Evolutionary conservation across 2,329 filamentous ascomycete species (phyloP).

Genomic region (Thelonectria rubi): DNA sequence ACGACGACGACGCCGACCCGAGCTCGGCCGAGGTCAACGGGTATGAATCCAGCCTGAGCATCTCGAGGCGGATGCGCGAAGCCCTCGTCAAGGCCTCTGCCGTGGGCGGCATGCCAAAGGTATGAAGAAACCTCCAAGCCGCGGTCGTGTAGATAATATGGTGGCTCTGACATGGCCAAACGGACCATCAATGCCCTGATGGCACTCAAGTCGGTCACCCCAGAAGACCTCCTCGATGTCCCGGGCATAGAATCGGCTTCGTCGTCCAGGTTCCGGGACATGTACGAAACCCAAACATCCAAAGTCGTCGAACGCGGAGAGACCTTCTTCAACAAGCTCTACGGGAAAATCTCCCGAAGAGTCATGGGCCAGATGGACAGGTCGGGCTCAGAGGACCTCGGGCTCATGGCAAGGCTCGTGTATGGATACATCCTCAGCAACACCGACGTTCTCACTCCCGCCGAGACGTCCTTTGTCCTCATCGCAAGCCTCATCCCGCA

Average conservation of each 20-base stretch:
- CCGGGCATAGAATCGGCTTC: slow-evolving; percentile 14
- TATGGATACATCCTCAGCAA: slow-evolving; percentile 42
- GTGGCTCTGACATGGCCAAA: slow-evolving; percentile 16
- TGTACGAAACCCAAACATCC: slow-evolving; percentile 30
- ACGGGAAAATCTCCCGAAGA: slow-evolving; percentile 39
- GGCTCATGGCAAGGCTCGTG: slow-evolving; percentile 37
- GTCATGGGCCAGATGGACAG: slow-evolving; percentile 41
- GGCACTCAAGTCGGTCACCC: slow-evolving; percentile 36
- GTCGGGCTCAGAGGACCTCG: slow-evolving; percentile 39
- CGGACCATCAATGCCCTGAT: slow-evolving; percentile 40
- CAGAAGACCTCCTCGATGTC: slow-evolving; percentile 36
- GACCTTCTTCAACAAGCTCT: slow-evolving; percentile 36
- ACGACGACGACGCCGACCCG: slow-evolving; percentile 8
- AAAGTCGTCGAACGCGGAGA: slow-evolving; percentile 35
- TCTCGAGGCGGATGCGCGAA: slow-evolving; percentile 37
- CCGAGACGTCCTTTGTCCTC: slow-evolving; percentile 40
- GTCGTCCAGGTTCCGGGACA: slow-evolving; percentile 30
- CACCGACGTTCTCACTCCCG: slow-evolving; percentile 37
- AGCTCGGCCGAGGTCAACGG: slow-evolving; percentile 3
- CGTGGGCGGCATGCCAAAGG: slow-evolving; percentile 41
- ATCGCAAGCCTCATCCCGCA: slow-evolving; percentile 43
- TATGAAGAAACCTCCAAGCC: slow-evolving; percentile 5
- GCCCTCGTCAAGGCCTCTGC: slow-evolving; percentile 40
- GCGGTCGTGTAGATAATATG: background rate
- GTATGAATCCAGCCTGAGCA: slow-evolving; percentile 30